Percentiles rank a stretch among this genome's conserved stretches.
Evolutionary conservation across 805 yeast genomes (phyloP).

Genomic region (Lipomyces oligophaga): DNA sequence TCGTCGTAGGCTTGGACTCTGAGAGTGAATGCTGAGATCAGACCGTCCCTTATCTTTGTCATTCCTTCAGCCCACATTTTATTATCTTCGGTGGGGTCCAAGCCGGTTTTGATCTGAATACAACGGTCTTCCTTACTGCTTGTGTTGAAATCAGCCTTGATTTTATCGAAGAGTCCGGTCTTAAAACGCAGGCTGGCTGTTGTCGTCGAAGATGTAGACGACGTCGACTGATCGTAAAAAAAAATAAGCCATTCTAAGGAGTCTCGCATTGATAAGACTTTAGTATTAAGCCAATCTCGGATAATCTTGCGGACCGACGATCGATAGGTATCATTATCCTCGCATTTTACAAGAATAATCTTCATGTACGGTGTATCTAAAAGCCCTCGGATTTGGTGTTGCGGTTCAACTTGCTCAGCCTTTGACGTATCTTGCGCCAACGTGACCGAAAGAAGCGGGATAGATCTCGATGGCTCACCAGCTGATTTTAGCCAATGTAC

Average conservation of each 20-base stretch:
- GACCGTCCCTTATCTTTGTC: conserved; percentile 46
- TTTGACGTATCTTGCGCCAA: conserved; percentile 57
- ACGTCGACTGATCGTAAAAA: conserved; percentile 43
- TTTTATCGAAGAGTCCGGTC: conserved; percentile 51
- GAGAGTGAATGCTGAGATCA: conserved; percentile 52
- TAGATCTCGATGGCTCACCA: conserved; percentile 55
- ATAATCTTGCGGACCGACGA: conserved; percentile 77
- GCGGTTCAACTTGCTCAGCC: conserved; percentile 28
- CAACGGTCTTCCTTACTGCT: conserved; percentile 39
- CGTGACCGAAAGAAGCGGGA: conserved; percentile 53
- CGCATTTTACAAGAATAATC: conserved; percentile 64
- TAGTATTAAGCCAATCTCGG: conserved; percentile 66
- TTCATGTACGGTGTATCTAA: conserved; percentile 55
- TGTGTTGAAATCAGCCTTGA: conserved; percentile 49
- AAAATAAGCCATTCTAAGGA: conserved; percentile 63
- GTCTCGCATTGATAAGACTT: conserved; percentile 38
- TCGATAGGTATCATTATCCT: conserved; percentile 69
- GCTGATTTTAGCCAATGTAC: conserved; percentile 62
- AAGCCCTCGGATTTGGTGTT: conserved; percentile 42
- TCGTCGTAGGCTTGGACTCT: conserved; percentile 44
- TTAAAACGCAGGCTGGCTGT: conserved; percentile 42
- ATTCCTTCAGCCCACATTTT: conserved; percentile 52
- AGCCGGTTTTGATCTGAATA: conserved; percentile 32
- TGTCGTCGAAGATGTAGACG: conserved; percentile 30
- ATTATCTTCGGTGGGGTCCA: conserved; percentile 38